A percentile compares a stretch with the other conserved stretches of the same genome.
Evolutionary conservation across 768 basidiomycete species (phyloP).

Genomic region (Holtermanniella nyarrowii): DNA sequence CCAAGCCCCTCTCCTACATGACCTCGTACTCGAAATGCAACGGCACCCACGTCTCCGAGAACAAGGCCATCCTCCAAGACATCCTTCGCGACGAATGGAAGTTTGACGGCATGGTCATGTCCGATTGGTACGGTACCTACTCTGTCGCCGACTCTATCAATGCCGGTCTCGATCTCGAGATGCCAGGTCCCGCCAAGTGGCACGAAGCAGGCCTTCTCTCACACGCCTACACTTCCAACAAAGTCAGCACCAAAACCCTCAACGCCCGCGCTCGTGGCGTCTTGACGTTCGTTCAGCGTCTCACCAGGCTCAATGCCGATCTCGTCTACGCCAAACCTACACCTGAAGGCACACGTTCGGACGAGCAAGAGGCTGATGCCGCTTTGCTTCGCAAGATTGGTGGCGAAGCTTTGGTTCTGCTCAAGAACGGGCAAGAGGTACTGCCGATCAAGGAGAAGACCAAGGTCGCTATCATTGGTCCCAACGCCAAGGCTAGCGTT

Average conservation of each 20-base stretch:
- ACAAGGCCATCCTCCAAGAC: slow-evolving; percentile 47
- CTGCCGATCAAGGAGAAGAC: slow-evolving; percentile 47
- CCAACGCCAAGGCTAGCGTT: slow-evolving; percentile 56
- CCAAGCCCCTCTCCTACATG: slow-evolving; percentile 21
- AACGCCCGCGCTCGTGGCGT: slow-evolving; percentile 53
- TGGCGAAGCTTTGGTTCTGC: slow-evolving; percentile 55
- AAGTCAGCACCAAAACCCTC: slow-evolving; percentile 36
- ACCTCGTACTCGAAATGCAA: slow-evolving; percentile 54
- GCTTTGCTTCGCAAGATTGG: slow-evolving; percentile 52
- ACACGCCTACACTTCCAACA: slow-evolving; percentile 42
- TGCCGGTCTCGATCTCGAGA: slow-evolving; percentile 50
- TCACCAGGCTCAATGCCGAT: slow-evolving; percentile 56
- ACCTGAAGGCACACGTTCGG: slow-evolving; percentile 11
- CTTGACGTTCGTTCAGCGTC: slow-evolving; percentile 56
- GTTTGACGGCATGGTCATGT: slow-evolving; percentile 45
- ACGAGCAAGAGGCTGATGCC: slow-evolving; percentile 45
- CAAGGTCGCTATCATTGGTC: slow-evolving; percentile 57
- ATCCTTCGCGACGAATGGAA: slow-evolving; percentile 59
- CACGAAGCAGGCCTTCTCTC: slow-evolving; percentile 4
- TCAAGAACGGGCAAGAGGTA: slow-evolving; percentile 52
- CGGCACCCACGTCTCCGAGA: slow-evolving; percentile 54
- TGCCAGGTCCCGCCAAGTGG: slow-evolving; percentile 28
- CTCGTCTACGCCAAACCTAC: slow-evolving; percentile 46
- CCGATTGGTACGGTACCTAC: slow-evolving; percentile 52
- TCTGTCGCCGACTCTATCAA: slow-evolving; percentile 47